Evolutionary conservation across 2,329 filamentous ascomycete species (phyloP).

Genomic region (Tolypocladium guangdongense): DNA sequence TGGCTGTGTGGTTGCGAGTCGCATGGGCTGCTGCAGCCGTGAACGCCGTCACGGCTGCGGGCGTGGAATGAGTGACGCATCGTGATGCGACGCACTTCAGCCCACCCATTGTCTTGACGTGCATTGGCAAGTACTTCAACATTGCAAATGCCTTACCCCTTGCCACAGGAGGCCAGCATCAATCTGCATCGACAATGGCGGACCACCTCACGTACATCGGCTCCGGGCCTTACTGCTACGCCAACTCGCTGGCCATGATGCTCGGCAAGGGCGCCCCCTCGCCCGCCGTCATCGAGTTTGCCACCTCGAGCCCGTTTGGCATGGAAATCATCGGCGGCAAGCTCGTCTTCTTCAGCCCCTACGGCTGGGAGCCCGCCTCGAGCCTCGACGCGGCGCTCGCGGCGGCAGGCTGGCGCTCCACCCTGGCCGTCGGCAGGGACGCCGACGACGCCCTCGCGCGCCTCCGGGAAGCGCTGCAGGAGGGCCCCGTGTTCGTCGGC

Average conservation of each 20-base stretch:
- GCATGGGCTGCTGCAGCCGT: neutral
- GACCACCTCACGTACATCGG: conserved; percentile 6
- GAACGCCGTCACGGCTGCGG: neutral
- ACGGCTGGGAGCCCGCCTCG: conserved; percentile 7
- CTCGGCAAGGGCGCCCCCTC: conserved; percentile 6
- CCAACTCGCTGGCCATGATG: conserved; percentile 9
- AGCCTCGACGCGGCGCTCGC: conserved; percentile 5
- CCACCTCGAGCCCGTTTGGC: conserved; percentile 9
- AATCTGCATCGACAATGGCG: neutral
- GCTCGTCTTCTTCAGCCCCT: conserved; percentile 9
- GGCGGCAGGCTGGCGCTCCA: conserved; percentile 7
- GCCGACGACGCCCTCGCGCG: conserved; percentile 4
- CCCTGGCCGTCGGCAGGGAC: conserved; percentile 4
- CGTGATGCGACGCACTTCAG: neutral
- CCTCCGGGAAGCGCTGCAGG: conserved; percentile 4
- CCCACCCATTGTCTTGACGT: too few relatives aligned
- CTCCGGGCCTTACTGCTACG: conserved; percentile 10
- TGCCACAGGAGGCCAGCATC: too few relatives aligned
- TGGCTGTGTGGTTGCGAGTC: neutral
- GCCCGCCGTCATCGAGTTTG: conserved; percentile 9
- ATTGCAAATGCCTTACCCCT: too few relatives aligned
- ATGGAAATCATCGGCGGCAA: conserved; percentile 8
- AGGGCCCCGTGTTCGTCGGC: conserved; percentile 8
- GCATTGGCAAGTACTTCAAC: too few relatives aligned
- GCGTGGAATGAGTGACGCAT: neutral